These are phyloP conservation scores for Acanthamoeba polyphaga DNA, from an alignment of 208 protist genomes.

Conservation along the genomic window DNA sequence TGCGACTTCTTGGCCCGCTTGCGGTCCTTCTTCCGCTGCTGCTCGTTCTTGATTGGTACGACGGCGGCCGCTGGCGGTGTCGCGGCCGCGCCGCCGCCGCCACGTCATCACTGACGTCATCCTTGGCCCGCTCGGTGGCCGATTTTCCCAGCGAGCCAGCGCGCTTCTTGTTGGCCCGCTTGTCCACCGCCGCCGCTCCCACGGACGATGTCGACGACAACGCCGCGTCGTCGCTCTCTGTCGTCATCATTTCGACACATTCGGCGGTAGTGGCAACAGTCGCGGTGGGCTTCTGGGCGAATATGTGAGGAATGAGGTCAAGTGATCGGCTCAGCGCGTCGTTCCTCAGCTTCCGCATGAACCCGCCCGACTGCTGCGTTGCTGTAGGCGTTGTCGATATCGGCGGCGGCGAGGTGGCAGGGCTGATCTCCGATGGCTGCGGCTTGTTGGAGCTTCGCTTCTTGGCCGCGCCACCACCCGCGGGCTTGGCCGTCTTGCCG, in stretches of 20 bases:
- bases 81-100: not conserved
- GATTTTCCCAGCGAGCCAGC: not conserved
- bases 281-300: not conserved
- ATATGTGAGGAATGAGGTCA: not conserved
- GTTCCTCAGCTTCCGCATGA: conserved; percentile 24
- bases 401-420: no score
- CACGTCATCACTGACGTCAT: no score
- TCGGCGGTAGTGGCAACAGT: not conserved
- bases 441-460: not conserved
- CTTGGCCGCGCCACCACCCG: not conserved
- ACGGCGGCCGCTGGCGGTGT: no score
- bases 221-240: no score
- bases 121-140: not conserved
- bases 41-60: not conserved
- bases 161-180: not conserved
- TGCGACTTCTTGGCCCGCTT: not conserved
- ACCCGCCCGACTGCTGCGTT: not conserved
- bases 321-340: conserved; percentile 15
- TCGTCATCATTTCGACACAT: not conserved
- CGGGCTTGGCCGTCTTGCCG: no score
- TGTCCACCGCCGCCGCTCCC: not conserved
- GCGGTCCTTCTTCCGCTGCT: conserved; percentile 6
- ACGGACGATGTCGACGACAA: no score
- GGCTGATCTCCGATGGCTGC: no score
- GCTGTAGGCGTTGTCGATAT: not conserved